Evolutionary conservation across 2,329 filamentous ascomycete species (phyloP), one percentile per base, ranked within the genome.

Genomic region (Epichloe festucae): DNA sequence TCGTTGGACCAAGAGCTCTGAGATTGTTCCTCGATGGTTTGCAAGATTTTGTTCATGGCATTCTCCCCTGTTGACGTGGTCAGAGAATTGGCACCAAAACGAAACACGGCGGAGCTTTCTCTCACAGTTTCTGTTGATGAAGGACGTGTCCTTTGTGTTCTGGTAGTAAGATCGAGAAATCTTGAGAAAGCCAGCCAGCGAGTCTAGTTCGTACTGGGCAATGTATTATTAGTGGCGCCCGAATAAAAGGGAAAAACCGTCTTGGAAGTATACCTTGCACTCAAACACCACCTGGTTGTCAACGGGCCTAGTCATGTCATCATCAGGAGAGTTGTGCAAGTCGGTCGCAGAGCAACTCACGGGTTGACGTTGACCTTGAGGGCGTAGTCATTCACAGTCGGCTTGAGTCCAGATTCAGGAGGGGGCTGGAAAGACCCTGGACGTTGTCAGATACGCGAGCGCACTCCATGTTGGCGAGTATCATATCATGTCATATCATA

Each of bases 381-480:
- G 2, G 60, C 59, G 34, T 55, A 59, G 36, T 59, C 56, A 36
- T 62, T 62, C n/a, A 58, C 51, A 15, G 52, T 56, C 1, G 61
- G 59, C 48, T 56, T 44, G 12, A 65, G 55, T 3, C 81, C 79
- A 49, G 85, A 89, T 49, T 88, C 86, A 2, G 80, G 76, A 0
- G 89, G 89, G 2, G 89, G 88, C 64, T 95, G 89, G 68, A 95
- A 95, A 12, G 87, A 85, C 64, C 95, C 93, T 62, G 11, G 11
- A 5, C 4, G 2, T 11, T n/a, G 46, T 56, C 8, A 55, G 53
- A 8, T 31, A 38, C 23, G 14, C 12, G 23, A 10, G n/a, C 14
- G n/a, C 10, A 12, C 15, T 15, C 10, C 10, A 21, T 21, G 27
- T 31, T 10, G 8, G 27, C 8, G 7, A 14, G 12, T 10, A 42